phyloP scores from a whole-genome alignment of 2,329 filamentous ascomycete species.

The Calonectria pauciramosa region DNA sequence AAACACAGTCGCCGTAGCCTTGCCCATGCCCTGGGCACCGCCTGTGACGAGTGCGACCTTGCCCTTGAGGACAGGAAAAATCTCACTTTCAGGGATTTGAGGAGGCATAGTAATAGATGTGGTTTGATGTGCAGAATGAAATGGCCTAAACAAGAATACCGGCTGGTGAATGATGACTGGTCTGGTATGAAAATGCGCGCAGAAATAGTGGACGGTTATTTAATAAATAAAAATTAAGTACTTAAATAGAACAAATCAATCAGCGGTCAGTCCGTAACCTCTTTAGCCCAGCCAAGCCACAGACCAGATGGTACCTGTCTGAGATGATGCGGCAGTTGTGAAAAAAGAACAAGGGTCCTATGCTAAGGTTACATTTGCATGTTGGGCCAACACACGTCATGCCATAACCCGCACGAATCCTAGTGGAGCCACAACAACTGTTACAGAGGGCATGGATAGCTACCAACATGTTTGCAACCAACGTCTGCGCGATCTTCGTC shows the following conservation, averaged over 20 bases:
- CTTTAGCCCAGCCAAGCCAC: not conserved
- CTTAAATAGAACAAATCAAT: slow-evolving; percentile 7
- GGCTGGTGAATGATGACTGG: not conserved
- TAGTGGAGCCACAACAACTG: not conserved
- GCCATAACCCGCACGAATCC: not conserved
- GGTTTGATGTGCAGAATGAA: not conserved
- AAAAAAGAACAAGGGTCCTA: not conserved
- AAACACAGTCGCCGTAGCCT: slow-evolving; percentile 48
- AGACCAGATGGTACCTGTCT: not conserved
- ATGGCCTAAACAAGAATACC: not conserved
- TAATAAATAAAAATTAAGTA: not conserved
- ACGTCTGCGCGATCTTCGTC: not conserved
- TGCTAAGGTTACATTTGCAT: not conserved
- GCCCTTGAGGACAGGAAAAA: slow-evolving; percentile 35
- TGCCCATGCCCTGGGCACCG: slow-evolving; percentile 50
- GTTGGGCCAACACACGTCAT: slow-evolving; percentile 2
- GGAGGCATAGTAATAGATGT: slow-evolving; percentile 25
- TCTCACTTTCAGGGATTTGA: slow-evolving; percentile 25
- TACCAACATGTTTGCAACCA: slow-evolving; percentile 2
- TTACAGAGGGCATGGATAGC: not conserved
- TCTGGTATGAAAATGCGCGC: not conserved
- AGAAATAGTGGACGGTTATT: not conserved
- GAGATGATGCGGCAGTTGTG: slow-evolving; percentile 2
- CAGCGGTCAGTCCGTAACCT: not conserved
- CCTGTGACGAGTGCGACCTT: slow-evolving; percentile 51